Conservation (phyloP, 768 basidiomycete genomes). For the Pleurotus pulmonarius region DNA sequence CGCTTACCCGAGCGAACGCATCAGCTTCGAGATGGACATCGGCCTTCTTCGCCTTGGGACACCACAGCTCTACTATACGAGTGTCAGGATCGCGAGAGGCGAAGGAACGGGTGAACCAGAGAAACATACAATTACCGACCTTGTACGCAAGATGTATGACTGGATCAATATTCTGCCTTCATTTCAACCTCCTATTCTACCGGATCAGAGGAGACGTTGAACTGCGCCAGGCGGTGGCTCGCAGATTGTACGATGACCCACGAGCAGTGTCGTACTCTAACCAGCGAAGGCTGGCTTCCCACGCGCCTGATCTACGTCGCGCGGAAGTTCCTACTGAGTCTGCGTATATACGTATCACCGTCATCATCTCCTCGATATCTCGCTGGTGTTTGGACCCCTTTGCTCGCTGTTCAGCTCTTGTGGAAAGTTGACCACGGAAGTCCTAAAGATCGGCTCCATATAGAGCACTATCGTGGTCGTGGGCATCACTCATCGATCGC, state of each 20-base stretch:
- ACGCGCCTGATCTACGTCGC: too few species aligned
- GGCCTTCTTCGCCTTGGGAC: neutral
- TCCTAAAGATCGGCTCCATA: neutral
- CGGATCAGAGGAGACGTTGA: neutral
- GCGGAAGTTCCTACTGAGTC: too few species aligned
- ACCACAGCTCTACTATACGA: neutral
- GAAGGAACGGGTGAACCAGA: neutral
- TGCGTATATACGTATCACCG: too few species aligned
- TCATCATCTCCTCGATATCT: neutral
- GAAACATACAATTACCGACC: neutral
- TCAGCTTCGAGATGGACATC: neutral
- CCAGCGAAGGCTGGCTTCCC: too few species aligned
- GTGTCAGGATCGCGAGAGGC: neutral
- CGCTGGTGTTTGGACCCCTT: neutral
- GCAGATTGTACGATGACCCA: neutral
- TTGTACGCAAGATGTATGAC: slow-evolving; percentile 27
- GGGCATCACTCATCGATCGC: neutral
- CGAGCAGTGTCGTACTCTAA: too few species aligned
- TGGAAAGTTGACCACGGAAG: neutral
- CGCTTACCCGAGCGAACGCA: neutral
- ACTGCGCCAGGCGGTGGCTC: neutral
- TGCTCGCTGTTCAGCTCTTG: neutral
- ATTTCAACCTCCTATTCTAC: neutral
- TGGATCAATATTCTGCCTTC: too few species aligned
- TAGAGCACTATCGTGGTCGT: neutral